phyloP scores from a whole-genome alignment of 352 stramenopile species.

The Globisporangium cylindrosporum region DNA sequence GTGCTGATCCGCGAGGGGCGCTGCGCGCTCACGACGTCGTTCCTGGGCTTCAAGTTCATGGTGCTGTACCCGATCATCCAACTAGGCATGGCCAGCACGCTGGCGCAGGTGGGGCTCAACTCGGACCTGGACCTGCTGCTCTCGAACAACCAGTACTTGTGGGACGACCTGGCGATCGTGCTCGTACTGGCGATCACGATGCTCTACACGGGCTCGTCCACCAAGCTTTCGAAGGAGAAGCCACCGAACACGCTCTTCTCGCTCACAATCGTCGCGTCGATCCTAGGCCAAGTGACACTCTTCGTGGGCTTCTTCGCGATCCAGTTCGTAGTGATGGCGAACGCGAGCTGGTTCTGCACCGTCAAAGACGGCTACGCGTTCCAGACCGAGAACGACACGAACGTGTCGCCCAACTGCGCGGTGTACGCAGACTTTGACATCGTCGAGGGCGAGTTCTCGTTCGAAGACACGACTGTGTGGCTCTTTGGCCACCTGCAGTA shows the following conservation, averaged over 20 bases:
- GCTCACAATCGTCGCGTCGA: constrained; percentile 41
- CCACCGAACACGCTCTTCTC: constrained; percentile 54
- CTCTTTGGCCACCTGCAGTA: constrained; percentile 59
- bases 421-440: constrained; percentile 23
- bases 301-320: constrained; percentile 48
- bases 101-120: constrained; percentile 27
- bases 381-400: constrained; percentile 20
- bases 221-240: constrained; percentile 27
- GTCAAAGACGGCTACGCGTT: constrained; percentile 30
- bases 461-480: constrained; percentile 52
- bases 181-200: constrained; percentile 50
- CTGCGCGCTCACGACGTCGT: constrained; percentile 66
- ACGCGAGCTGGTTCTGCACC: constrained; percentile 45
- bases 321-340: constrained; percentile 26
- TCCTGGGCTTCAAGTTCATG: constrained; percentile 58
- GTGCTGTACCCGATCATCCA: constrained; percentile 64
- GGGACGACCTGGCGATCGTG: constrained; percentile 53
- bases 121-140: constrained; percentile 34
- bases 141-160: constrained; percentile 61
- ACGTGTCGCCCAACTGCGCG: constrained; percentile 5
- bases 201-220: constrained; percentile 44
- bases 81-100: constrained; percentile 39
- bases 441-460: constrained; percentile 38
- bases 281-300: constrained; percentile 43
- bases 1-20: constrained; percentile 83